A percentile compares a stretch with the other conserved stretches of the same genome.
Evolutionary conservation across 257 asterid species (phyloP).

Genomic region (Paraleonurus japonicus): DNA sequence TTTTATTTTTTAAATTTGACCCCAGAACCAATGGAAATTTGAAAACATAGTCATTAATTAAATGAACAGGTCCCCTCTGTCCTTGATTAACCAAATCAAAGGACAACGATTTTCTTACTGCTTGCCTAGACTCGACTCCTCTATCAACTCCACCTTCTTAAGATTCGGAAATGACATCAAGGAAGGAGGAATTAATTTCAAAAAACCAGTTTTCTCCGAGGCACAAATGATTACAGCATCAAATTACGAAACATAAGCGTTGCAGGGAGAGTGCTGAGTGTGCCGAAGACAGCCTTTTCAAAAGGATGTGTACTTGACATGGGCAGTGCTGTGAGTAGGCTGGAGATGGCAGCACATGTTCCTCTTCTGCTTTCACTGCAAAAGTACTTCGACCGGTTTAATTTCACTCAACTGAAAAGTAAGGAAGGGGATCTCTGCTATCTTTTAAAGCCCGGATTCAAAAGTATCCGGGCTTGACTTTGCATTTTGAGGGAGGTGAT

Average conservation of each 20-base stretch:
- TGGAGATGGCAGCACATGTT: background rate
- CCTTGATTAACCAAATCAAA: slow-evolving; percentile 6
- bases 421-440: background rate
- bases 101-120: slow-evolving; percentile 12
- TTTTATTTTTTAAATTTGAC: too few relatives aligned
- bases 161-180: slow-evolving; percentile 3
- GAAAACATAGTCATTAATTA: too few relatives aligned
- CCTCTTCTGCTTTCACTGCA: background rate
- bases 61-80: slow-evolving; percentile 5
- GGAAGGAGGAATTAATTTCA: background rate
- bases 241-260: background rate
- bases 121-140: background rate
- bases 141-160: background rate
- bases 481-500: background rate
- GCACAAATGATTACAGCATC: background rate
- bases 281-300: background rate
- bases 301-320: background rate
- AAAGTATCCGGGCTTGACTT: background rate
- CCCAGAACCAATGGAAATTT: too few relatives aligned
- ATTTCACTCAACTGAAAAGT: background rate
- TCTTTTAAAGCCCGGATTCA: background rate
- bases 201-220: background rate
- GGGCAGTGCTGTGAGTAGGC: background rate
- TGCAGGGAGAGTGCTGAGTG: background rate
- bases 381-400: background rate